phyloP scores from a whole-genome alignment of 176 grass and related monocot genomes.

The Themeda triandra region DNA sequence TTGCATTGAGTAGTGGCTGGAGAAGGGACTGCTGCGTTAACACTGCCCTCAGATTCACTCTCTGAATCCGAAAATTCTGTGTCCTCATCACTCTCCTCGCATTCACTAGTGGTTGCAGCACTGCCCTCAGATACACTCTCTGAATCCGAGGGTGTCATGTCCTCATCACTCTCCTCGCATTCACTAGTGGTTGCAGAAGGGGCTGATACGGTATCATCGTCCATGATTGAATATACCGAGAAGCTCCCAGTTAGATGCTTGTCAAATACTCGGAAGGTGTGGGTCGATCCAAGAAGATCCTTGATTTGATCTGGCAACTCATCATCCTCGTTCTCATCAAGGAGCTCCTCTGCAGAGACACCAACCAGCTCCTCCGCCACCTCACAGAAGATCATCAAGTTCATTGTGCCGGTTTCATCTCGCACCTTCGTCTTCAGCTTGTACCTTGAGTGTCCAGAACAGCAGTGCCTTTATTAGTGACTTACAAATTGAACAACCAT shows the following conservation, averaged over 20 bases:
- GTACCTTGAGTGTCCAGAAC: neutral
- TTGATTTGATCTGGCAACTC: conserved; percentile 8
- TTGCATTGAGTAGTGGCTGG: neutral
- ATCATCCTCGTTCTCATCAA: conserved; percentile 9
- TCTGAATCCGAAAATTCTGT: no score
- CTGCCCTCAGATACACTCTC: no score
- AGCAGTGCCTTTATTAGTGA: neutral
- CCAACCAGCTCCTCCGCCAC: conserved; percentile 14
- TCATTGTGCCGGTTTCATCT: neutral
- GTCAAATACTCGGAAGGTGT: conserved; percentile 9
- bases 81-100: neutral
- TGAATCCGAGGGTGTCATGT: no score
- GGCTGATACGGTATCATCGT: neutral
- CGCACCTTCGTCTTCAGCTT: conserved; percentile 8
- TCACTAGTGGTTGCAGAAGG: neutral
- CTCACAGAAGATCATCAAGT: conserved; percentile 15
- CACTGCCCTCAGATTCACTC: neutral
- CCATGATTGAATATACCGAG: neutral
- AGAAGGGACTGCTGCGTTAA: neutral
- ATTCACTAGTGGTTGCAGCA: neutral
- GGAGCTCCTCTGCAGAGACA: neutral
- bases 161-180: neutral
- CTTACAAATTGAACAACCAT: neutral
- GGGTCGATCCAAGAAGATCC: conserved; percentile 15
- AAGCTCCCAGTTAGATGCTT: neutral